Base-by-base conservation (phyloP, 2,329 filamentous ascomycete species). In the Beauveria medogensis region DNA sequence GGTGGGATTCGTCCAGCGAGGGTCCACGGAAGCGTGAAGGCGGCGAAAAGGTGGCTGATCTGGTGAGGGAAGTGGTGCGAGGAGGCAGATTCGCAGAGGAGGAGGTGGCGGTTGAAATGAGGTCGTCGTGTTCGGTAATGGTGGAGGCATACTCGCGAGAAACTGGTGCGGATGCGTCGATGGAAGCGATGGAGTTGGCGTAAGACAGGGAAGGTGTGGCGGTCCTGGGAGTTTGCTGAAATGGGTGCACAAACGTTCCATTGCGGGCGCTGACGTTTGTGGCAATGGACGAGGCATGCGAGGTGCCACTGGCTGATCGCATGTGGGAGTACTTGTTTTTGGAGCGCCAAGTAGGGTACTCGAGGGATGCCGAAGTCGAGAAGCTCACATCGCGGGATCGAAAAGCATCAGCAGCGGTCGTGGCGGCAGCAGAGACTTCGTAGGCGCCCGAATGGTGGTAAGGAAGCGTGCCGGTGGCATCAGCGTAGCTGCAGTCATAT, bases 221-320 rank as follows among this genome's bases (percentile, higher is more conserved):
- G 1, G 82, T 82, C 46, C 82, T 79, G 37, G 85, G 85, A 9
- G 77, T 85, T 72, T 87, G 85, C 69, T 86, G 83, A 65, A 86
- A 87, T 28, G 85, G 84, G 68, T 87, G 85, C 22, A 86, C 78
- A 67, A 87, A 87, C 37, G 77, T 72, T 61, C 77, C 76, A 61
- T 74, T 75, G 61, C 80, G 76, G 58, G 73, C 63, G 55, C 72
- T 77, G 66, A 82, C 85, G 63, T 75, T 79, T 55, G 78, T 79
- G 28, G 82, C 84, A 8, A 80, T 77, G 58, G 82, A 76, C 10
- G 83, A 85, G 64, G 76, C 73, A 67, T 85, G 82, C 26, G 82
- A 85, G 55, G 79, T 78, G 61, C 81, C 82, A 67, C 82, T 85
- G 59, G 82, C 80, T 2, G 83, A 85, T 24, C 85, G 80, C 43